Evolutionary conservation across 2,329 filamentous ascomycete genomes (phyloP).

Genomic region (Claviceps digitariae): DNA sequence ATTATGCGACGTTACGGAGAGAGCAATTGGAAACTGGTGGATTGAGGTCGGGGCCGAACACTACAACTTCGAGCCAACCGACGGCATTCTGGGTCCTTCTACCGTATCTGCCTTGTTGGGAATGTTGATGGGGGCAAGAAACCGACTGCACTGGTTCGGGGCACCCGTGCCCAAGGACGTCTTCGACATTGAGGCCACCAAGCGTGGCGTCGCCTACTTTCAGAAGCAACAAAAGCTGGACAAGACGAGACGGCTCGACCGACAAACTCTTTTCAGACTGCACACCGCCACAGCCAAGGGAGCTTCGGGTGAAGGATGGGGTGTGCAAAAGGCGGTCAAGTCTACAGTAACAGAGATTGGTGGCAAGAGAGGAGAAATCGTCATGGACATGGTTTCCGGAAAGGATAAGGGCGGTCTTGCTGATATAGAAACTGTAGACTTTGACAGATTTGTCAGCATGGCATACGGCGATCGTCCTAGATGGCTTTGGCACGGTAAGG

Average conservation of each 20-base stretch:
- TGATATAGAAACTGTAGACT: slow-evolving; percentile 82
- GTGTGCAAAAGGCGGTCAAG: slow-evolving; percentile 85
- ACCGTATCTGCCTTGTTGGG: slow-evolving; percentile 82
- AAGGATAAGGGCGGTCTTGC: slow-evolving; percentile 81
- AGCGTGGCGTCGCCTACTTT: slow-evolving; percentile 73
- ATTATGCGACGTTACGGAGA: slow-evolving; percentile 86
- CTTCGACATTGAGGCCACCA: slow-evolving; percentile 72
- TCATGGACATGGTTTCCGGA: slow-evolving; percentile 84
- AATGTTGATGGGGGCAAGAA: slow-evolving; percentile 77
- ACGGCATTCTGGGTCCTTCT: slow-evolving; percentile 83
- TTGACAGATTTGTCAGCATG: slow-evolving; percentile 69
- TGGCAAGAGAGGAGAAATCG: slow-evolving; percentile 85
- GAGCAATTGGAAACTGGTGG: slow-evolving; percentile 90
- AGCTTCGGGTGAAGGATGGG: slow-evolving; percentile 79
- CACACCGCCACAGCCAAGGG: slow-evolving; percentile 81
- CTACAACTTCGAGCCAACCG: slow-evolving; percentile 83
- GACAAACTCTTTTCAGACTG: slow-evolving; percentile 67
- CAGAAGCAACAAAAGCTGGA: slow-evolving; percentile 79
- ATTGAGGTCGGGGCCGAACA: slow-evolving; percentile 81
- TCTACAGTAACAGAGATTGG: slow-evolving; percentile 88
- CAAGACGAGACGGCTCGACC: slow-evolving; percentile 65
- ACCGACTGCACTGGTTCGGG: slow-evolving; percentile 72
- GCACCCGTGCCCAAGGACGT: slow-evolving; percentile 81
- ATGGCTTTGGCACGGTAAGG: slow-evolving; percentile 91
- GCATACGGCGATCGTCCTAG: slow-evolving; percentile 73